Conservation (phyloP, 441 rosid genomes). For the Biscutella laevigata region DNA sequence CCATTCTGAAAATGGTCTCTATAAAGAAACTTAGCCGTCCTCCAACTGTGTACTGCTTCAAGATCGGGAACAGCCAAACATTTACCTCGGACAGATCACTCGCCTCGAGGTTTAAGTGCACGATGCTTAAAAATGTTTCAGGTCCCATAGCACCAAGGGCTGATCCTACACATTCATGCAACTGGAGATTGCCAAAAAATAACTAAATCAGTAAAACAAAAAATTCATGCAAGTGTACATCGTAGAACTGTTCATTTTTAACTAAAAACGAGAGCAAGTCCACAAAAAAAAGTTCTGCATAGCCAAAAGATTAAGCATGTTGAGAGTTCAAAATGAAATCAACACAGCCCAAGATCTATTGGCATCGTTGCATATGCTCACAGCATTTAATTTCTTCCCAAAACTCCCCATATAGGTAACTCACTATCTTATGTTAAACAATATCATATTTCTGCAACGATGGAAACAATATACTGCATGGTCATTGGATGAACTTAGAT, state of each 20-base stretch:
- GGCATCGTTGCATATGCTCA: not conserved
- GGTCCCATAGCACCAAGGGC: conserved; percentile 96
- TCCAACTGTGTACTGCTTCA: conserved; percentile 86
- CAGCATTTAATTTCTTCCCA: not conserved
- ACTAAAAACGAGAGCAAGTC: not conserved
- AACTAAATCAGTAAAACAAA: conserved; percentile 4
- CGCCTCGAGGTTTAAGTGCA: conserved; percentile 70
- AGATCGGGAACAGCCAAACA: conserved; percentile 86
- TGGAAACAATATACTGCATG: not conserved
- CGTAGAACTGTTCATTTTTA: not conserved
- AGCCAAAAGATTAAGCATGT: conserved; percentile 1
- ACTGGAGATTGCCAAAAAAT: conserved; percentile 33
- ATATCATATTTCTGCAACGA: not conserved
- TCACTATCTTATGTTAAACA: not conserved
- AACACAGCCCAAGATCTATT: not conserved
- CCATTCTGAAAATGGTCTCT: conserved; percentile 49
- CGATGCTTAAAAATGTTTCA: conserved; percentile 58
- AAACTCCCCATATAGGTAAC: not conserved
- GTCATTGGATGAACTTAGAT: not conserved
- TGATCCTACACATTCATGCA: conserved; percentile 90
- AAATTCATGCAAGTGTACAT: no score
- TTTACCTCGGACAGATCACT: conserved; percentile 73
- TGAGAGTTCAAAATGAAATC: not conserved
- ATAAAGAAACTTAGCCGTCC: conserved; percentile 68
- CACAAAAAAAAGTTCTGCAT: not conserved